Percentiles rank a stretch among this genome's conserved stretches.
Evolutionary conservation across 148 eudicot genomes (phyloP).

Genomic region (Salicornia ramosissima): DNA sequence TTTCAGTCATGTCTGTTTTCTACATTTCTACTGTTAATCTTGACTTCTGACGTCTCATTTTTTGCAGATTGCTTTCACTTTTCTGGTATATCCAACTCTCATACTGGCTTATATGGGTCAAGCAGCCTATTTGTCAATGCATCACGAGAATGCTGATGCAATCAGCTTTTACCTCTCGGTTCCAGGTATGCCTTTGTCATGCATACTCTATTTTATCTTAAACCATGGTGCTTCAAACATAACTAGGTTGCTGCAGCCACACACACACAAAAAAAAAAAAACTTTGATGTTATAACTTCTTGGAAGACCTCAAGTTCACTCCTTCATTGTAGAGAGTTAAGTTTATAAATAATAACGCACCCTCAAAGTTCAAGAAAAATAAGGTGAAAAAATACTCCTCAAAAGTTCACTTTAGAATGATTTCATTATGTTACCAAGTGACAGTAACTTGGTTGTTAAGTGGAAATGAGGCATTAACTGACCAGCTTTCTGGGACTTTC

Average conservation of each 20-base stretch:
- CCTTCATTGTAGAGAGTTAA: too few species aligned
- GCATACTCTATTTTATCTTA: not conserved
- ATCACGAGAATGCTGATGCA: conserved; percentile 55
- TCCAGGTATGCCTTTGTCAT: conserved; percentile 49
- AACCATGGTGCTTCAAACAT: not conserved
- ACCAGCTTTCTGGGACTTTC: not conserved
- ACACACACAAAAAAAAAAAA: too few species aligned
- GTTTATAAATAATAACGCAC: too few species aligned
- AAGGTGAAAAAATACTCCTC: not conserved
- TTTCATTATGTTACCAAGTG: not conserved
- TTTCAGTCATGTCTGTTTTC: conserved; percentile 10
- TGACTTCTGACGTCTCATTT: conserved; percentile 4
- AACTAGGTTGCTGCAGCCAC: not conserved
- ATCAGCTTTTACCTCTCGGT: conserved; percentile 80
- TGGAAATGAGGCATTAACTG: not conserved
- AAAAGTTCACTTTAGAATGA: not conserved
- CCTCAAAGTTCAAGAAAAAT: too few species aligned
- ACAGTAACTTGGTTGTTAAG: not conserved
- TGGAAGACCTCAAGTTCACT: too few species aligned
- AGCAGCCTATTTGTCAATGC: conserved; percentile 83
- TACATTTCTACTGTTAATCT: too few species aligned
- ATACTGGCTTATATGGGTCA: conserved; percentile 90
- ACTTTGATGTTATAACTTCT: not conserved
- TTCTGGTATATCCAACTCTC: conserved; percentile 79
- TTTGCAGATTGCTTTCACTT: conserved; percentile 84